Evolutionary conservation across 805 yeast species (phyloP).

Genomic region (Nakazawaea holstii): DNA sequence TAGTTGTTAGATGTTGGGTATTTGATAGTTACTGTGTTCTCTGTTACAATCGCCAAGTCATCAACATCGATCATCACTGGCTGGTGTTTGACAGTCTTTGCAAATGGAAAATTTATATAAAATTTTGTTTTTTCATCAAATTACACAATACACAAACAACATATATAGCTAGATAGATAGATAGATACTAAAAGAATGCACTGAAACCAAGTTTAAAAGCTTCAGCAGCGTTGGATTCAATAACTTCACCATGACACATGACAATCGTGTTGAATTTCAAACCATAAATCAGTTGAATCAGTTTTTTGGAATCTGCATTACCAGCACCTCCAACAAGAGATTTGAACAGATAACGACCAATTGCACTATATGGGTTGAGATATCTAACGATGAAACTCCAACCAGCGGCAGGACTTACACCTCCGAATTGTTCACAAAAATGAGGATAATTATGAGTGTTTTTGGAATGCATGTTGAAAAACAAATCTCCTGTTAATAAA

Average conservation of each 20-base stretch:
- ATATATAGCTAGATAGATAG: background rate
- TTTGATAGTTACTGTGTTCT: background rate
- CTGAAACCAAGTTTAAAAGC: conserved; percentile 13
- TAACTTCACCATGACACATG: conserved; percentile 55
- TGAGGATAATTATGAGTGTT: conserved; percentile 25
- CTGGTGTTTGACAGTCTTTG: no score
- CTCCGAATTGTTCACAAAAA: conserved; percentile 41
- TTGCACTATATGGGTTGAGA: conserved; percentile 33
- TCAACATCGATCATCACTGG: background rate
- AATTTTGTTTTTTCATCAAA: no score
- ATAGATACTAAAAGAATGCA: background rate
- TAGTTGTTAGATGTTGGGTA: background rate
- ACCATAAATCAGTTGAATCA: conserved; percentile 24
- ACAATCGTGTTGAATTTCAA: conserved; percentile 49
- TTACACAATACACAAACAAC: no score
- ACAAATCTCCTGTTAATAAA: conserved; percentile 53
- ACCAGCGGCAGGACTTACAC: conserved; percentile 39
- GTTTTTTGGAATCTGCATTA: conserved; percentile 18
- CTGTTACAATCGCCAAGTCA: background rate
- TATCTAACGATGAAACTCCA: conserved; percentile 31
- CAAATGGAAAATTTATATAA: no score
- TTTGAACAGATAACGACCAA: conserved; percentile 28
- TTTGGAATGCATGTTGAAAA: conserved; percentile 46
- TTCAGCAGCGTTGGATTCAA: conserved; percentile 33
- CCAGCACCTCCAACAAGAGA: conserved; percentile 12